Conservation (phyloP, 2,329 filamentous ascomycete genomes). For the Rutstroemia sp. region DNA sequence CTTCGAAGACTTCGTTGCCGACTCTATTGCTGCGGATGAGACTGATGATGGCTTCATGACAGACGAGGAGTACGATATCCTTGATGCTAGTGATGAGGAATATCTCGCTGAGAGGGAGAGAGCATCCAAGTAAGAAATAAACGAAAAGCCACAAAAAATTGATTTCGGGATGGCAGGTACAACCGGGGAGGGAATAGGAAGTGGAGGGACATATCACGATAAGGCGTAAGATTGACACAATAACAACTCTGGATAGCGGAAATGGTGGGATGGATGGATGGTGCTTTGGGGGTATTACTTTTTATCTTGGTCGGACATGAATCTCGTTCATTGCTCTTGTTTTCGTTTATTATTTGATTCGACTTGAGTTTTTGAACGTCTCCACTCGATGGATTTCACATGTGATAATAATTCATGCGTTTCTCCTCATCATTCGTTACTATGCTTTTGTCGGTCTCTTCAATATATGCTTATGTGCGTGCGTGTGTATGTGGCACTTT, state of each 20-base stretch:
- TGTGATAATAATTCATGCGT: conserved; percentile 2
- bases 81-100: conserved; percentile 92
- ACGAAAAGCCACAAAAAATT: conserved; percentile 6
- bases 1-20: conserved; percentile 44
- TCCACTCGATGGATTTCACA: not conserved
- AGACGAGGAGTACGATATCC: conserved; percentile 96
- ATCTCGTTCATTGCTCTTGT: conserved; percentile 4
- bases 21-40: conserved; percentile 52
- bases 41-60: conserved; percentile 77
- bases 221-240: conserved; percentile 28
- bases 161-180: not conserved
- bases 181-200: not conserved
- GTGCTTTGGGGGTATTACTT: conserved; percentile 18
- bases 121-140: conserved; percentile 23
- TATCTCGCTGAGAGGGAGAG: conserved; percentile 47
- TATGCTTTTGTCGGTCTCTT: too few relatives aligned
- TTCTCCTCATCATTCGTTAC: too few relatives aligned
- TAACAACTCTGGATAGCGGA: conserved; percentile 21
- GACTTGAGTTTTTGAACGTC: not conserved
- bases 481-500: too few relatives aligned
- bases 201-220: conserved; percentile 9
- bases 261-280: conserved; percentile 4
- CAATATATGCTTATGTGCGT: too few relatives aligned
- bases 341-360: not conserved
- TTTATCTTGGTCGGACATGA: not conserved